phyloP scores from a whole-genome alignment of 2,329 filamentous ascomycete genomes.

The Monilinia polystroma region DNA sequence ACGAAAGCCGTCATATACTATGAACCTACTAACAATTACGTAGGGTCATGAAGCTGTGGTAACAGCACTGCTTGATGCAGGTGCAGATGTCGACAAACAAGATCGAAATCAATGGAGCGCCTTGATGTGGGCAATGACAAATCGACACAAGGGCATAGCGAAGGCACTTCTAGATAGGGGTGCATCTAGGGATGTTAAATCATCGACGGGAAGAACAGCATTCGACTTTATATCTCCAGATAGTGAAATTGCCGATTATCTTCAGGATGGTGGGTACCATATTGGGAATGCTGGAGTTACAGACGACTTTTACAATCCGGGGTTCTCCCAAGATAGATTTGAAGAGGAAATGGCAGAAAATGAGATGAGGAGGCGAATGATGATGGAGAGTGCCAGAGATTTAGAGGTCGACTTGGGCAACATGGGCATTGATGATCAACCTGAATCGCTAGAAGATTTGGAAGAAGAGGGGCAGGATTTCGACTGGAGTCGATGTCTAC shows the following conservation, averaged over 20 bases:
- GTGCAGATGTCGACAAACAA: conserved; percentile 86
- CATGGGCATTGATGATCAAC: conserved; percentile 91
- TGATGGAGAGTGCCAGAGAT: conserved; percentile 98
- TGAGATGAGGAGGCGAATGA: conserved; percentile 93
- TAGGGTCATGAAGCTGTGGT: conserved; percentile 90
- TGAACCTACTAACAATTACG: conserved; percentile 26
- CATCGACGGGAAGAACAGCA: conserved; percentile 87
- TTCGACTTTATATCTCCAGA: conserved; percentile 95
- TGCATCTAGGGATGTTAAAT: conserved; percentile 93
- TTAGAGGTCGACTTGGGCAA: conserved; percentile 95
- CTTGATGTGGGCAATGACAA: conserved; percentile 99
- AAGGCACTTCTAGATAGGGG: conserved; percentile 90
- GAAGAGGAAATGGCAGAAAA: conserved; percentile 98
- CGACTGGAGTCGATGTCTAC: conserved; percentile 88
- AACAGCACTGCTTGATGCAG: conserved; percentile 76
- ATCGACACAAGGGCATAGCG: conserved; percentile 92
- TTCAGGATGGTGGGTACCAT: conserved; percentile 90
- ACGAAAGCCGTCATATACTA: not conserved
- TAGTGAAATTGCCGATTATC: conserved; percentile 93
- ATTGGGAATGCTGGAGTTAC: conserved; percentile 76
- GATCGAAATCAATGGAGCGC: conserved; percentile 97
- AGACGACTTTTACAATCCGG: conserved; percentile 92
- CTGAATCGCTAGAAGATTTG: conserved; percentile 78
- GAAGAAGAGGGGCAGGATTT: conserved; percentile 92
- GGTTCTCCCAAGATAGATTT: conserved; percentile 88